Evolutionary conservation across 1,284 basidiomycete genomes (phyloP).

Genomic region (Trametes pubescens): DNA sequence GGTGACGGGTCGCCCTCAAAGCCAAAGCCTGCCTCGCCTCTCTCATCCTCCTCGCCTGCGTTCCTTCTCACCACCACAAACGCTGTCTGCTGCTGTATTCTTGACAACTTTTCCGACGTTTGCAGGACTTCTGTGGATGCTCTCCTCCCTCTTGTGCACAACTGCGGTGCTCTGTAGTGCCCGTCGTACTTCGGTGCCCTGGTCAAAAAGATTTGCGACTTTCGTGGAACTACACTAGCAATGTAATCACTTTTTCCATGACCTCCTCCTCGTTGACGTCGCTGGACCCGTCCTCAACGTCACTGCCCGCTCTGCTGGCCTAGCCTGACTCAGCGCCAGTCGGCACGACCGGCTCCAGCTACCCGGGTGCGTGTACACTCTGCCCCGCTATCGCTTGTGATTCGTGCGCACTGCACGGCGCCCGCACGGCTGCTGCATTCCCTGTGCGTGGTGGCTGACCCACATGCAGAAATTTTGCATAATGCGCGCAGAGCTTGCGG

Average conservation of each 20-base stretch:
- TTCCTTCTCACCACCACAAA: background rate
- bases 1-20: constrained; percentile 19
- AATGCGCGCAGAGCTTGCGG: background rate
- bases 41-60: background rate
- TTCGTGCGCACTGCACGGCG: constrained; percentile 21
- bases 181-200: no score
- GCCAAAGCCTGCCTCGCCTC: background rate
- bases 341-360: constrained; percentile 11
- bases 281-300: background rate
- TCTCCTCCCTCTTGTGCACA: no score
- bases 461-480: constrained; percentile 2
- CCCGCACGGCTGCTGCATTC: constrained; percentile 7
- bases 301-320: background rate
- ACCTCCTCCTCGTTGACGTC: background rate
- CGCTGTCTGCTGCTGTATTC: background rate
- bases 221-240: background rate
- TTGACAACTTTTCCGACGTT: background rate
- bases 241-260: background rate
- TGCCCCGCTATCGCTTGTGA: constrained; percentile 8
- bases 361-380: constrained; percentile 5
- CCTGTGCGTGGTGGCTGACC: constrained; percentile 5
- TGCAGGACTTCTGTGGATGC: no score
- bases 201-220: background rate
- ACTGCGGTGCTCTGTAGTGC: background rate
- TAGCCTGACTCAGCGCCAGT: constrained; percentile 21